A percentile compares a stretch with the other conserved stretches of the same genome.
Evolutionary conservation across 768 basidiomycete species (phyloP).

Genomic region (Boletus vermiculosoides): DNA sequence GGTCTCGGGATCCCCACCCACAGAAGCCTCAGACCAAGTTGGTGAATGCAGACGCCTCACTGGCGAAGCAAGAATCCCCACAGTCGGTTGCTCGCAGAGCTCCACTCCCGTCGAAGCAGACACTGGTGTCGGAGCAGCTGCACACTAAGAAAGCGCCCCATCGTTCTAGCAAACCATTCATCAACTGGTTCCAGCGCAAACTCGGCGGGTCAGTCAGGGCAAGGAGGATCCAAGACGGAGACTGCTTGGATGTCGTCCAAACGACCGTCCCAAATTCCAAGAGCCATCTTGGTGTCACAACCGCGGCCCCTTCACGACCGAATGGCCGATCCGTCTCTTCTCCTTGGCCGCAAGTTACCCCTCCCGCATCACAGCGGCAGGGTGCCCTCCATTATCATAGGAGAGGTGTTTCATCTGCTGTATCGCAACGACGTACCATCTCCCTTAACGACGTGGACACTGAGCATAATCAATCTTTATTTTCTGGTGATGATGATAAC

Average conservation of each 20-base stretch:
- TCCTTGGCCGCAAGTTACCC: conserved; percentile 23
- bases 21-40: conserved; percentile 18
- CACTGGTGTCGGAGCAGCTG: conserved; percentile 33
- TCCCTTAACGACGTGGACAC: conserved; percentile 64
- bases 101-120: conserved; percentile 22
- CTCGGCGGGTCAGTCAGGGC: conserved; percentile 64
- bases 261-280: conserved; percentile 15
- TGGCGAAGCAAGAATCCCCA: conserved; percentile 15
- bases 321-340: conserved; percentile 32
- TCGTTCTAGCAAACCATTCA: conserved; percentile 79
- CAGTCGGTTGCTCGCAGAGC: conserved; percentile 19
- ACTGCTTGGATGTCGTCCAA: conserved; percentile 11
- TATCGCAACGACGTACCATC: conserved; percentile 52
- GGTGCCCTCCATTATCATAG: conserved; percentile 14
- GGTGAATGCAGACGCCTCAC: conserved; percentile 5
- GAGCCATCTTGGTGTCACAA: conserved; percentile 12
- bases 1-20: conserved; percentile 11
- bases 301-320: conserved; percentile 16
- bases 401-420: conserved; percentile 21
- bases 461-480: conserved; percentile 37
- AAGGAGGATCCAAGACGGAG: conserved; percentile 46
- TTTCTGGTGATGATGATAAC: conserved; percentile 38
- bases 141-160: conserved; percentile 60
- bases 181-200: conserved; percentile 89
- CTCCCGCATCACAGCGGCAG: conserved; percentile 29